A percentile compares a stretch with the other conserved stretches of the same genome.
Evolutionary conservation across 1,284 basidiomycete genomes (phyloP).

Genomic region (Apiotrichum montevideense): DNA sequence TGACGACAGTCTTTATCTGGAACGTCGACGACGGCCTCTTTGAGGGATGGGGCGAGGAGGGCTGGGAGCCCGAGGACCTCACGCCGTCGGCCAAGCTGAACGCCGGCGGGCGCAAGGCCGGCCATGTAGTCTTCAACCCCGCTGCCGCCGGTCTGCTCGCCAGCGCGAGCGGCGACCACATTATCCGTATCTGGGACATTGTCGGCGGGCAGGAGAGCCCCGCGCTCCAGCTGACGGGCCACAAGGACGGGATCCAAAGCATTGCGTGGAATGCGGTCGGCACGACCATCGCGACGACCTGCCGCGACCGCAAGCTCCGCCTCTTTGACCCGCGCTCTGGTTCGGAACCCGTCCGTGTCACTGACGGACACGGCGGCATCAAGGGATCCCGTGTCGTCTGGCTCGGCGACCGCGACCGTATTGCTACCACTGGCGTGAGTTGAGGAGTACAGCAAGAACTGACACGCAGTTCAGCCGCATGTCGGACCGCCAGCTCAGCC

Average conservation of each 20-base stretch:
- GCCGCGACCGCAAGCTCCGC: constrained; percentile 84
- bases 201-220: constrained; percentile 58
- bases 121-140: constrained; percentile 92
- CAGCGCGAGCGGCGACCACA: constrained; percentile 79
- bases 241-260: constrained; percentile 82
- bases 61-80: constrained; percentile 75
- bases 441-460: not conserved
- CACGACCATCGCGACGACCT: constrained; percentile 65
- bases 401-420: constrained; percentile 81
- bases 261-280: constrained; percentile 79
- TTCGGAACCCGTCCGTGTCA: constrained; percentile 67
- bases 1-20: constrained; percentile 64
- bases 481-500: constrained; percentile 79
- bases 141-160: constrained; percentile 82
- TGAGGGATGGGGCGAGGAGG: constrained; percentile 79
- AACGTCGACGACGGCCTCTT: constrained; percentile 66
- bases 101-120: constrained; percentile 66
- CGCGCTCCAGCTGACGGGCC: constrained; percentile 61
- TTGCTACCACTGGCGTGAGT: constrained; percentile 74
- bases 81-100: constrained; percentile 57
- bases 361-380: constrained; percentile 87
- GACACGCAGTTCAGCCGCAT: constrained; percentile 68
- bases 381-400: constrained; percentile 86
- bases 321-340: constrained; percentile 83
- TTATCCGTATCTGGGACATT: constrained; percentile 88